A percentile compares a stretch with the other conserved stretches of the same genome.
Evolutionary conservation across 192 early-diverging fungal genomes (phyloP).

Genomic region (Backusella tarrabulga): DNA sequence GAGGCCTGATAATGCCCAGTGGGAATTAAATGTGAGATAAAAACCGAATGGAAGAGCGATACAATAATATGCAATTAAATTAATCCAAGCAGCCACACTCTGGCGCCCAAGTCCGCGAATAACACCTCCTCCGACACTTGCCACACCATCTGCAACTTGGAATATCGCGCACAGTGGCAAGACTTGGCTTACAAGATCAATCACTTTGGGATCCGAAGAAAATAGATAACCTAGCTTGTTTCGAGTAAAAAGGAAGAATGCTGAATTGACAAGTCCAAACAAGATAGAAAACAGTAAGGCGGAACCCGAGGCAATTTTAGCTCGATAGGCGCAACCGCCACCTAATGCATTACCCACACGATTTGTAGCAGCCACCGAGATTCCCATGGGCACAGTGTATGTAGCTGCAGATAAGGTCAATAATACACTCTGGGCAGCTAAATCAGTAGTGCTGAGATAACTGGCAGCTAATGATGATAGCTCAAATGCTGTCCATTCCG

Average conservation of each 20-base stretch:
- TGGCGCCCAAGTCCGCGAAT: constrained; percentile 56
- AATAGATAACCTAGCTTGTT: constrained; percentile 61
- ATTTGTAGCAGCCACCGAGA: constrained; percentile 50
- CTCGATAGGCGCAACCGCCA: constrained; percentile 40
- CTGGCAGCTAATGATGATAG: constrained; percentile 64
- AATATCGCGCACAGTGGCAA: constrained; percentile 78
- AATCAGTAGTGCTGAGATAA: constrained; percentile 49
- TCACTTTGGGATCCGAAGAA: constrained; percentile 66
- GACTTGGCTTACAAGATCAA: constrained; percentile 62
- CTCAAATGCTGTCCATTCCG: constrained; percentile 72
- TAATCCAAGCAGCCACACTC: constrained; percentile 50
- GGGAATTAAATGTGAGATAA: constrained; percentile 44
- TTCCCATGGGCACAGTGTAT: constrained; percentile 51
- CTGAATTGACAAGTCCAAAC: constrained; percentile 50
- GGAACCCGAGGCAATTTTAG: constrained; percentile 50
- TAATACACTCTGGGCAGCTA: constrained; percentile 56
- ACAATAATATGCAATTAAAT: constrained; percentile 53
- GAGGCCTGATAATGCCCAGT: constrained; percentile 46
- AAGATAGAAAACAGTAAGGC: constrained; percentile 47
- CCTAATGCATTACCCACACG: constrained; percentile 60
- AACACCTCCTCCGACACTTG: constrained; percentile 50
- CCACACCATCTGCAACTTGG: constrained; percentile 52
- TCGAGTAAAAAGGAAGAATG: constrained; percentile 47
- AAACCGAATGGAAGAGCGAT: constrained; percentile 58
- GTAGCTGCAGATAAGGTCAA: constrained; percentile 49